phyloP scores from a whole-genome alignment of 805 yeast genomes.

The Barnettozyma sucrosica region DNA sequence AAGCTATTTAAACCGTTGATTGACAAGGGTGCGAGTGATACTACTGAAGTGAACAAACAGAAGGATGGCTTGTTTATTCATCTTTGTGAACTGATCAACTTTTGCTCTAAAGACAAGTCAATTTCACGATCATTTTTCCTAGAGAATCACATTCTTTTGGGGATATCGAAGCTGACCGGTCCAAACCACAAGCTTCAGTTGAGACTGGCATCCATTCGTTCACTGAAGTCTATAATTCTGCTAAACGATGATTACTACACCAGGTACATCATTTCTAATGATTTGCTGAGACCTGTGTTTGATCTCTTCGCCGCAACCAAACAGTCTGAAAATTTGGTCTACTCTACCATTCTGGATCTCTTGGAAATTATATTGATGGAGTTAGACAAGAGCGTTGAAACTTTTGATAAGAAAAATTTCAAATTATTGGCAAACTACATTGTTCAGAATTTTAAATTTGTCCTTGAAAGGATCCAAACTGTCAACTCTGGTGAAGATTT shows the following conservation, averaged over 20 bases:
- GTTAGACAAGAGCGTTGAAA: conserved; percentile 15
- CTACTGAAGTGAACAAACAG: not conserved
- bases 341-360: conserved; percentile 71
- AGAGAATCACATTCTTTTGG: conserved; percentile 50
- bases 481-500: conserved; percentile 22
- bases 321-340: conserved; percentile 54
- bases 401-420: conserved; percentile 18
- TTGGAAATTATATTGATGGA: conserved; percentile 39
- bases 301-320: conserved; percentile 42
- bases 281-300: conserved; percentile 46
- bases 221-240: conserved; percentile 55
- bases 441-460: conserved; percentile 25
- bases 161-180: conserved; percentile 45
- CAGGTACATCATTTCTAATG: conserved; percentile 48
- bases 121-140: conserved; percentile 59
- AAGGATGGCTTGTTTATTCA: conserved; percentile 46
- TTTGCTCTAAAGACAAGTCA: conserved; percentile 51
- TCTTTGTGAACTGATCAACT: conserved; percentile 65
- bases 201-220: conserved; percentile 62
- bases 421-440: conserved; percentile 22
- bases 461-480: conserved; percentile 14
- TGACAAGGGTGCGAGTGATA: not conserved
- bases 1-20: conserved; percentile 45
- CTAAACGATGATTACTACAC: conserved; percentile 60
- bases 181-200: conserved; percentile 39